These are phyloP conservation scores for Clarireedia sp. DNA, from an alignment of 2,329 filamentous ascomycete species.

Conservation along the genomic window DNA sequence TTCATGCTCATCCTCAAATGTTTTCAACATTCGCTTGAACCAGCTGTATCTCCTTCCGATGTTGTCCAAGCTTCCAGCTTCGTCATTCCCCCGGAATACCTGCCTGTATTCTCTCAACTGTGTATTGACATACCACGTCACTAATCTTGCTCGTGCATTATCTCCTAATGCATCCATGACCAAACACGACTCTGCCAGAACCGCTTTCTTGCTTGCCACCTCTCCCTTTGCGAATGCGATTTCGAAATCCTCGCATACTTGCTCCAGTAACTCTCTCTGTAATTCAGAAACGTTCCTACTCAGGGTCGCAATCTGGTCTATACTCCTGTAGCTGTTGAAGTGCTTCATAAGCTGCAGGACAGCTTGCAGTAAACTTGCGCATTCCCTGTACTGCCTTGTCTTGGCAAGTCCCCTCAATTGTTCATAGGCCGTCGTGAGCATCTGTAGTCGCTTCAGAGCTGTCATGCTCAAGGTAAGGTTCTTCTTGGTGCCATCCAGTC, in stretches of 20 bases:
- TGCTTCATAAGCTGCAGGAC: slow-evolving; percentile 97
- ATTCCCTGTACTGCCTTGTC: slow-evolving; percentile 87
- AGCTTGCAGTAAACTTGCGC: slow-evolving; percentile 85
- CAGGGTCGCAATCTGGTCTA: slow-evolving; percentile 92
- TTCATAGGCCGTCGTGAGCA: slow-evolving; percentile 98
- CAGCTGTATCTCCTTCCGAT: slow-evolving; percentile 91
- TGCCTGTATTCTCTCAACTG: slow-evolving; percentile 91
- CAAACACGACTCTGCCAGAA: slow-evolving; percentile 77
- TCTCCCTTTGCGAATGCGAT: slow-evolving; percentile 87
- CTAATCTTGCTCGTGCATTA: slow-evolving; percentile 67
- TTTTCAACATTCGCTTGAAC: slow-evolving; percentile 94
- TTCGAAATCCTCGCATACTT: slow-evolving; percentile 99
- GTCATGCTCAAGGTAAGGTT: slow-evolving; percentile 98
- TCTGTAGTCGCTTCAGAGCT: slow-evolving; percentile 90
- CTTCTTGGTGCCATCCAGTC: slow-evolving; percentile 89
- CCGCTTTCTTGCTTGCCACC: slow-evolving; percentile 58
- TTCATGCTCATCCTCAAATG: slow-evolving; percentile 88
- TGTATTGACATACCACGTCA: slow-evolving; percentile 98
- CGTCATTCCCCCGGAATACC: slow-evolving; percentile 92
- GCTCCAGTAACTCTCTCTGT: slow-evolving; percentile 85
- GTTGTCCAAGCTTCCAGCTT: slow-evolving; percentile 92
- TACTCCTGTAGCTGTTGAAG: slow-evolving; percentile 96
- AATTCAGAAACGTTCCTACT: slow-evolving; percentile 89
- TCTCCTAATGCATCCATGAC: slow-evolving; percentile 95
- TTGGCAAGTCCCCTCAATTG: slow-evolving; percentile 78